Evolutionary conservation across 768 basidiomycete species (phyloP), one percentile per base, ranked within the genome.

Genomic region (Tylopilus cervinicoccineus): DNA sequence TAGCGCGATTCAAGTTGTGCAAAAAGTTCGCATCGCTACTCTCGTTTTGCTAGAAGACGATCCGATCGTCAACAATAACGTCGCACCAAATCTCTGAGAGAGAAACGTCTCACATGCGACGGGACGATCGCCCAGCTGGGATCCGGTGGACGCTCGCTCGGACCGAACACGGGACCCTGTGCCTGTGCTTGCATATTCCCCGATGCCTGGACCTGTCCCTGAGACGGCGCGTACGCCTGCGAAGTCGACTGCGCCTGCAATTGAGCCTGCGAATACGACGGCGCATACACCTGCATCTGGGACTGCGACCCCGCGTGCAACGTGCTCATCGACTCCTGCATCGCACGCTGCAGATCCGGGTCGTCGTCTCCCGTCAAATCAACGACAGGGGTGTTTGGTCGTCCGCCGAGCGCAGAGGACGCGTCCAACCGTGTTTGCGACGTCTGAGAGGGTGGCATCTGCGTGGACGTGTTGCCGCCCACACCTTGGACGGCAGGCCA

Each of bases 111-210:
- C 69, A 86, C 86, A 61, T 84, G 80, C 6, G 84, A 80, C 17
- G 80, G 78, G 8, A 86, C 84, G 61, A 87, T 64, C 41, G 83
- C 81, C 86, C 85, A 87, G 46, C 74, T 75, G 1, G 83, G 77
- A 60, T 86, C 74, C 2, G 85, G 74, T 4, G 81, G 75, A 34
- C 85, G 73, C 32, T 80, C 70, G 51, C 76, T 82, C 14, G 83
- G 81, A 0, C 79, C 74, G 63, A 86, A 81, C 34, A 72, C 68
- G 1, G 75, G 64, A 7, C 61, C 57, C 28, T 70, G 68, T 4
- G 47, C 37, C 28, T 51, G 50, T 9, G 22, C 26, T 11, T 54
- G 37, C 8, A 37, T 20, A 12, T 43, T 40, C 14, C 7, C 17
- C 16, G 46, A 17, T 3, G 8, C 13, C 33, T 34, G 55, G 1